These are phyloP conservation scores for Fusarium sp. DNA, from an alignment of 2,329 filamentous ascomycete genomes.

Conservation along the genomic window DNA sequence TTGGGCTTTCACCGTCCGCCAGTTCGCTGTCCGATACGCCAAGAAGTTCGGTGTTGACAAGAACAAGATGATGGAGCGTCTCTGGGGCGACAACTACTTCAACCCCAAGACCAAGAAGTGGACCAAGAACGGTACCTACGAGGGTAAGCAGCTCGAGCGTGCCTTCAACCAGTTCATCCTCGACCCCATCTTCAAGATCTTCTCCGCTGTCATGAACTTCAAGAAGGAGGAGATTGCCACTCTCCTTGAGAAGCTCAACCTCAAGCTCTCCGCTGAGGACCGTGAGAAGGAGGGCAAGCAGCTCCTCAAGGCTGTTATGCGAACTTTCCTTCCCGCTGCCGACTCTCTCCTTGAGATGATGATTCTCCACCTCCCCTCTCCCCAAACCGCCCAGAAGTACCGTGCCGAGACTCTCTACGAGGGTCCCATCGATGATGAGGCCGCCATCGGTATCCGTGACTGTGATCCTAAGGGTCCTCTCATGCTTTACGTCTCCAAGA, in stretches of 20 bases:
- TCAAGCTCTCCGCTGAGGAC: conserved; percentile 90
- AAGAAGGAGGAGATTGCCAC: conserved; percentile 90
- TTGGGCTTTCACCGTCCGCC: conserved; percentile 99
- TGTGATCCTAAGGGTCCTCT: conserved; percentile 98
- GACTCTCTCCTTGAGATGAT: conserved; percentile 99
- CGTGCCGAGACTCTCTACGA: conserved; percentile 99
- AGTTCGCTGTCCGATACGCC: conserved; percentile 95
- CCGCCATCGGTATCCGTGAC: conserved; percentile 96
- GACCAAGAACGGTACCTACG: conserved; percentile 86
- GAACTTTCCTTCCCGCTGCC: conserved; percentile 97
- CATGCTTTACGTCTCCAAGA: conserved; percentile 99
- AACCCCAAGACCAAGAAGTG: conserved; percentile 99
- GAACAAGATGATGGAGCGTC: conserved; percentile 99
- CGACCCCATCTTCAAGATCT: conserved; percentile 99
- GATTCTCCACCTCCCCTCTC: conserved; percentile 98
- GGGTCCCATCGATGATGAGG: conserved; percentile 92
- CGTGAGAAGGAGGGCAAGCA: conserved; percentile 96
- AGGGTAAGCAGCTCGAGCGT: conserved; percentile 93
- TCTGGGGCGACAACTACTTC: conserved; percentile 99
- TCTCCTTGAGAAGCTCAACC: conserved; percentile 91
- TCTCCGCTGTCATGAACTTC: conserved; percentile 96
- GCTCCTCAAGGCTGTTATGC: conserved; percentile 98
- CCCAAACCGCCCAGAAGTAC: conserved; percentile 95
- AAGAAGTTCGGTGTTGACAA: conserved; percentile 99
- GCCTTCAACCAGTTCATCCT: conserved; percentile 99